A percentile compares a stretch with the other conserved stretches of the same genome.
Evolutionary conservation across 495 filamentous ascomycete genomes (phyloP).

Genomic region (Antarctomyces pellizariae): DNA sequence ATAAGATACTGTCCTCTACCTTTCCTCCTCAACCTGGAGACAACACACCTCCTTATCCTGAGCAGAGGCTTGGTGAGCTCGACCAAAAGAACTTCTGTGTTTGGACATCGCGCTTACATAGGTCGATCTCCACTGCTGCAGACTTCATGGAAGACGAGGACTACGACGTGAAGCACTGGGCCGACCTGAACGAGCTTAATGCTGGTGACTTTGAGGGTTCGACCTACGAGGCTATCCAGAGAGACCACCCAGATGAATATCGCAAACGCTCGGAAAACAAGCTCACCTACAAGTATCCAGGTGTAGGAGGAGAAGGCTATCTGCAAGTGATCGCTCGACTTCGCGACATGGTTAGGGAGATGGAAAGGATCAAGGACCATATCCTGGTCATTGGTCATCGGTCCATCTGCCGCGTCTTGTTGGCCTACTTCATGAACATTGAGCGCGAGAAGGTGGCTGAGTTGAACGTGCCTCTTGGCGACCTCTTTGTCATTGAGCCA

Average conservation of each 20-base stretch:
- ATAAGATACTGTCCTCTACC: constrained; percentile 40
- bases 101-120: constrained; percentile 91
- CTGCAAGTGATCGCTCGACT: constrained; percentile 90
- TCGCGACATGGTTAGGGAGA: constrained; percentile 85
- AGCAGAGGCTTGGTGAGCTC: constrained; percentile 33
- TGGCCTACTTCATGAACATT: constrained; percentile 88
- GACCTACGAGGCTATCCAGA: constrained; percentile 75
- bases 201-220: constrained; percentile 80
- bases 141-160: constrained; percentile 85
- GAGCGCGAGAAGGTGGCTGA: constrained; percentile 77
- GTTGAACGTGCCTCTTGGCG: constrained; percentile 76
- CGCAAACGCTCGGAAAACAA: constrained; percentile 53
- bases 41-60: constrained; percentile 82
- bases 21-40: constrained; percentile 76
- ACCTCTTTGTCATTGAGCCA: constrained; percentile 81
- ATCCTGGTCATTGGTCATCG: constrained; percentile 78
- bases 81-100: constrained; percentile 82
- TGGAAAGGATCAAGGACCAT: constrained; percentile 91
- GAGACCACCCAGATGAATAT: constrained; percentile 54
- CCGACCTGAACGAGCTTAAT: constrained; percentile 92
- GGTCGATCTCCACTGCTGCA: constrained; percentile 61
- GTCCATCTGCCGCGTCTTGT: constrained; percentile 68
- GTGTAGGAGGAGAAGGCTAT: constrained; percentile 86
- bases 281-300: constrained; percentile 82
- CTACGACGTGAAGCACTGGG: constrained; percentile 91